Base-by-base conservation (phyloP, 1,284 basidiomycete species). In the Grifola frondosa region DNA sequence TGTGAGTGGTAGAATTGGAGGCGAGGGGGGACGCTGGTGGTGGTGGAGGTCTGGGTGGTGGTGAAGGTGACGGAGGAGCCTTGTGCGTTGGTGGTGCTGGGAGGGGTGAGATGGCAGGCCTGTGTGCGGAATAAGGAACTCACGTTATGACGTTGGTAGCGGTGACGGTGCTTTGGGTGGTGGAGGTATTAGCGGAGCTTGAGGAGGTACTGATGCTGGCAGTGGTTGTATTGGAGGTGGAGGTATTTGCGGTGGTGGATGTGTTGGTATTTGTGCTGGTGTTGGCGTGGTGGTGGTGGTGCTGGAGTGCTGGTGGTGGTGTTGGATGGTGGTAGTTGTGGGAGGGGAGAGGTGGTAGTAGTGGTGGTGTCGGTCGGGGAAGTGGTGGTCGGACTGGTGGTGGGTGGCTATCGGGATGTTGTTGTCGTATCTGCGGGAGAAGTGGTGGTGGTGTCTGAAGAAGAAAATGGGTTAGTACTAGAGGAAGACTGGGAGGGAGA, bases 1-100 rank as follows among this genome's bases (percentile, higher is more conserved):
- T 52, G 10, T 48, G 37, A 9, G 42, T 21, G 16, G 44, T 12
- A 31, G 34, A 31, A 9, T 50, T 30, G 30, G 46, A 31, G 17
- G 48, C 19, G 17, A n/a, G n/a, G n/a, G n/a, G n/a, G n/a, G n/a
- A 40, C 17, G 42, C 46, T 20, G 29, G 44, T 42, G 30, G 44
- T 34, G 3, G 49, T 34, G 24, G 30, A 23, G n/a, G 47, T 22
- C 20, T 56, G 12, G 26, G 55, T 50, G 5, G 51, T 43, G 33
- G 51, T 46, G 32, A 56, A 58, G 21, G 61, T 63, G 42, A 52
- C 40, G n/a, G 46, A 37, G 12, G 45, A 44, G 31, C 61, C 61
- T 29, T 49, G 38, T 15, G 58, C 39, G 37, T 57, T 48, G 16
- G 59, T 61, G 6, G 50, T 49, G 13, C 61, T 62, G 38, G 20